These are phyloP conservation scores for Uronychia setigera DNA, from an alignment of 73 alveolate species.

Conservation along the genomic window DNA sequence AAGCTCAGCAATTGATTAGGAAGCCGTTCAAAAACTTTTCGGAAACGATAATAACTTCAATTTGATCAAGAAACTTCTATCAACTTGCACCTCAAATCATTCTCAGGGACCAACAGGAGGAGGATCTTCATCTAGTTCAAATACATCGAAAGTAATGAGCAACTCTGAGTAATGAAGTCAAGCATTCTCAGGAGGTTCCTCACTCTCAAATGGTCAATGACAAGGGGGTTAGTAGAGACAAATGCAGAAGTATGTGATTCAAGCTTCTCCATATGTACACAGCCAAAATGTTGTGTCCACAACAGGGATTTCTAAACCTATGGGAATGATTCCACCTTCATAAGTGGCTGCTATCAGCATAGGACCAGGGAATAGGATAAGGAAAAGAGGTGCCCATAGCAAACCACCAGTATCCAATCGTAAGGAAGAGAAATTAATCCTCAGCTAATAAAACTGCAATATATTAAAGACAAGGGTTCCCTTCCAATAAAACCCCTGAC, in stretches of 20 bases:
- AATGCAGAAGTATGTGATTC: background rate
- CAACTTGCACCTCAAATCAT: background rate
- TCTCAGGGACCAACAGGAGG: background rate
- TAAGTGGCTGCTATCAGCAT: background rate
- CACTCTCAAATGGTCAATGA: too few species aligned
- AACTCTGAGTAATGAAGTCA: background rate
- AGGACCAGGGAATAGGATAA: background rate
- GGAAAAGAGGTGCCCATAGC: background rate
- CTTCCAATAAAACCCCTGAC: background rate
- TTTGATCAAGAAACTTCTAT: background rate
- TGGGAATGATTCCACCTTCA: background rate
- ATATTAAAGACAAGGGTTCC: background rate
- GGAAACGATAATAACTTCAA: slow-evolving; percentile 20
- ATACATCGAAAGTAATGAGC: background rate
- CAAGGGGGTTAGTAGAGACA: too few species aligned
- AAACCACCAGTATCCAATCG: background rate
- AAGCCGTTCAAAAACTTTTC: background rate
- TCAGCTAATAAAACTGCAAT: background rate
- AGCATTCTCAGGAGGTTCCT: background rate
- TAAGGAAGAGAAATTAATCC: background rate
- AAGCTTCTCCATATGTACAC: background rate
- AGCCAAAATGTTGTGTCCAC: background rate
- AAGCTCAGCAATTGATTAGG: background rate
- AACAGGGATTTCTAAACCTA: background rate
- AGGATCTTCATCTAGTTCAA: background rate